These are phyloP conservation scores for Priceomyces haplophilus DNA, from an alignment of 805 yeast species.

Conservation along the genomic window DNA sequence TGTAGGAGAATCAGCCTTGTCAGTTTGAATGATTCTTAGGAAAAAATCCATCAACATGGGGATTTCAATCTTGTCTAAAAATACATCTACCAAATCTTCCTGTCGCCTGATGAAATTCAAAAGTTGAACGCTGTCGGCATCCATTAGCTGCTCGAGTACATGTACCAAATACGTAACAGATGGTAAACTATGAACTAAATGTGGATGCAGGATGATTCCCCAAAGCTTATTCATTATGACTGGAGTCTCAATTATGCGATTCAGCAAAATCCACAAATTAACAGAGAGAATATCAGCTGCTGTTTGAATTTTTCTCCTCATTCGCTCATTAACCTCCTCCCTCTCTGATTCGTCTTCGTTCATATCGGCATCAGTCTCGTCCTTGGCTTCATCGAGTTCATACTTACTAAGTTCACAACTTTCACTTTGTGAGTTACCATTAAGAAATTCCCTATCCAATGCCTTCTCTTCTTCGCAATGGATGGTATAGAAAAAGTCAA, in stretches of 20 bases:
- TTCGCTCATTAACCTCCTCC: conserved; percentile 31
- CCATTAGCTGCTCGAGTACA: conserved; percentile 82
- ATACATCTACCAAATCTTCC: conserved; percentile 69
- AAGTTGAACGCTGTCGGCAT: conserved; percentile 56
- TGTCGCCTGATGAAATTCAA: conserved; percentile 66
- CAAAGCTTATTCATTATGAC: conserved; percentile 39
- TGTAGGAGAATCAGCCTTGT: conserved; percentile 83
- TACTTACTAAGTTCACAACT: conserved; percentile 5
- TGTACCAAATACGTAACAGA: conserved; percentile 47
- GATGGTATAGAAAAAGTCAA: conserved; percentile 40
- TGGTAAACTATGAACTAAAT: conserved; percentile 37
- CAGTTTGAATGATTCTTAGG: conserved; percentile 85
- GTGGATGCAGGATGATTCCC: conserved; percentile 33
- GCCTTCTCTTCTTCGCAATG: conserved; percentile 21
- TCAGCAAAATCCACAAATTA: conserved; percentile 43
- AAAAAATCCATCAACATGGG: conserved; percentile 94
- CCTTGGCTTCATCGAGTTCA: conserved; percentile 12
- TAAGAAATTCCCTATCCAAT: conserved; percentile 10
- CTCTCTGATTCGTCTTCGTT: conserved; percentile 15
- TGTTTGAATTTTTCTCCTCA: conserved; percentile 36
- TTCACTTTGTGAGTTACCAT: background rate
- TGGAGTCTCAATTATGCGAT: conserved; percentile 42
- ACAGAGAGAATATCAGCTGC: conserved; percentile 40
- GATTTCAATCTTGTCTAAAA: conserved; percentile 81
- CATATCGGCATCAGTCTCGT: conserved; percentile 8